These are phyloP conservation scores for Leishmania amazonensis DNA, from an alignment of 208 protist genomes.

Conservation along the genomic window DNA sequence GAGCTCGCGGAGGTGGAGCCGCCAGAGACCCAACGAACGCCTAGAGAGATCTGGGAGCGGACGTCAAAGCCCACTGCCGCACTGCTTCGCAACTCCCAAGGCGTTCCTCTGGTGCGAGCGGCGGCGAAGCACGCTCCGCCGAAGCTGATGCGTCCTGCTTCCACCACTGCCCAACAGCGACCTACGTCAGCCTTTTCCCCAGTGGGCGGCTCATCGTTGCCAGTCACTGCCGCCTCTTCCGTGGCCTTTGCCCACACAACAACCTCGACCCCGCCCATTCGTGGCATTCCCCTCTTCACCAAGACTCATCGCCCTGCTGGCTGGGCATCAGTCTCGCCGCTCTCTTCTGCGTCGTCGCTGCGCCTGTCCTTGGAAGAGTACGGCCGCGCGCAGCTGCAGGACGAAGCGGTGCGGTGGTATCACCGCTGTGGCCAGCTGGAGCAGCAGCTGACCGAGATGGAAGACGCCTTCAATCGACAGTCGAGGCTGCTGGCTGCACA, in stretches of 20 bases:
- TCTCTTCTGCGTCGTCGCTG: conserved; percentile 9
- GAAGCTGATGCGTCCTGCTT: conserved; percentile 7
- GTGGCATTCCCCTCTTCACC: conserved; percentile 26
- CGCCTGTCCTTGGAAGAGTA: conserved; percentile 25
- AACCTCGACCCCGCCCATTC: conserved; percentile 4
- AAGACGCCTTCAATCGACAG: conserved; percentile 15
- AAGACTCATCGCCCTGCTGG: neutral
- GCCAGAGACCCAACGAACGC: neutral
- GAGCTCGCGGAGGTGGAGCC: conserved; percentile 9
- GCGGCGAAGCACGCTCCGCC: neutral
- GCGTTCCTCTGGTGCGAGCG: neutral
- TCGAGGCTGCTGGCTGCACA: conserved; percentile 29
- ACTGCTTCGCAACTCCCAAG: neutral
- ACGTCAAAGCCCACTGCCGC: neutral
- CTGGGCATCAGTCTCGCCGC: neutral
- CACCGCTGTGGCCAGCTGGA: conserved; percentile 31
- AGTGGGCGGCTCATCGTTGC: neutral
- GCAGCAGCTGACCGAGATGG: conserved; percentile 14
- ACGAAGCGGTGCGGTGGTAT: conserved; percentile 39
- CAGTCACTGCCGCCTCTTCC: neutral
- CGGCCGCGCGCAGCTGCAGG: conserved; percentile 28
- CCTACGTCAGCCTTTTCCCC: neutral
- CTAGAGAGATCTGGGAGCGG: neutral
- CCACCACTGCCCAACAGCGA: neutral
- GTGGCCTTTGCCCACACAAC: neutral